phyloP scores from a whole-genome alignment of 164 flowering plant genomes.

The Euptelea pleiosperma region DNA sequence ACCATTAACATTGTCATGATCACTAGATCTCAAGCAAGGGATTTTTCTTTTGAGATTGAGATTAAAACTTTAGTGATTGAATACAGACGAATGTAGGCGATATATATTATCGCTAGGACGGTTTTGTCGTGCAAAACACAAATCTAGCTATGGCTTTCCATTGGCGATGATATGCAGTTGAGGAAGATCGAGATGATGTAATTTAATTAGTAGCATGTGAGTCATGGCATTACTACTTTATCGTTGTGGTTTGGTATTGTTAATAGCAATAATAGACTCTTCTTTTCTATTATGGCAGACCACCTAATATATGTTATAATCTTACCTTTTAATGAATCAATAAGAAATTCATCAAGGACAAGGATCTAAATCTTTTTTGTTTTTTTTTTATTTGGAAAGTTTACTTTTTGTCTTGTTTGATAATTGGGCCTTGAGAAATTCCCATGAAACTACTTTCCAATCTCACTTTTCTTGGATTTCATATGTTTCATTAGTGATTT shows the following conservation, averaged over 20 bases:
- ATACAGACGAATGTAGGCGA: neutral
- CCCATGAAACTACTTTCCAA: conserved; percentile 10
- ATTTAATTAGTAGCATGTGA: conserved; percentile 14
- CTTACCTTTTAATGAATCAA: conserved; percentile 11
- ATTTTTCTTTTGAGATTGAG: neutral
- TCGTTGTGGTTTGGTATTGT: conserved; percentile 14
- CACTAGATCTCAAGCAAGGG: too few relatives aligned
- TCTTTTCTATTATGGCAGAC: conserved; percentile 38
- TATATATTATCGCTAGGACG: neutral
- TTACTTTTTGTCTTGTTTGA: conserved; percentile 28
- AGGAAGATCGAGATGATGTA: conserved; percentile 20
- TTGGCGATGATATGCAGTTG: conserved; percentile 20
- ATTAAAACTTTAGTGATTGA: neutral
- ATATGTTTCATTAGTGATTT: conserved; percentile 17
- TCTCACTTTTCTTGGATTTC: conserved; percentile 22
- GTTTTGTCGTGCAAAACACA: conserved; percentile 15
- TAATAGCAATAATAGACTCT: conserved; percentile 8
- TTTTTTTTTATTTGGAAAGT: conserved; percentile 8
- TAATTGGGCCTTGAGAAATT: conserved; percentile 13
- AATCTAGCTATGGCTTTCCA: conserved; percentile 15
- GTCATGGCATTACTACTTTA: conserved; percentile 21
- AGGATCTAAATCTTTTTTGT: neutral
- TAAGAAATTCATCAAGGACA: conserved; percentile 12
- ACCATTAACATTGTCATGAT: too few relatives aligned
- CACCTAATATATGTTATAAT: conserved; percentile 15